Base-by-base conservation (phyloP, 1,139 yeast species). In the Pichia sp. region DNA sequence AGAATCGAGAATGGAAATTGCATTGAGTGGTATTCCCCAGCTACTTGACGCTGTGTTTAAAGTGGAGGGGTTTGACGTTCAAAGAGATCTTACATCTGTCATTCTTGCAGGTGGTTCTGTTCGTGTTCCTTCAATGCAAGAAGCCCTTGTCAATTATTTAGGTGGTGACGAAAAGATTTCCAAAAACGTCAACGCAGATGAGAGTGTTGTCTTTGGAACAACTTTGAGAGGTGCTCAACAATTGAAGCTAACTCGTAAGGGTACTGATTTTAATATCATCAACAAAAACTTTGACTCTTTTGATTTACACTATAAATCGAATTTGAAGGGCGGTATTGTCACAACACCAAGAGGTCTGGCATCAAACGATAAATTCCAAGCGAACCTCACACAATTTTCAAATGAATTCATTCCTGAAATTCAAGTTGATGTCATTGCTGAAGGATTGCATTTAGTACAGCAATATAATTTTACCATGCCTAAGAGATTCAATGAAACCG, bases 121-220 rank as follows among this genome's bases (percentile, higher is more conserved):
- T 9, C 79, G 99, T 62, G 85, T 88, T 31, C 98, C 98, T 23
- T 75, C 85, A 57, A 82, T 92, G 44, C 95, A 87, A 62, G 69
- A 73, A 41, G 75, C 72, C 45, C 64, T 83, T 49, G 57, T 66
- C 5, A 62, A 73, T 4, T 69, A 84, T 40, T 66, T 82, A 38
- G 80, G 78, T 32, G 80, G 75, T 3, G 52, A 48, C 16, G 53
- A 50, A 5, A 68, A 71, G 45, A 69, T 94, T 42, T 74, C 95
- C n/a, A 88, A 83, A 62, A 86, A 83, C 46, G 95, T 94, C 42
- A 92, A 92, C 62, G 94, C 98, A 0, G 99, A 92, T 65, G 99
- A 92, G 65, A 81, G 97, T 49, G 88, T 87, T 48, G 95, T 88
- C 11, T 71, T 86, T 57, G 99, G 99, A 44, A 80, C 95, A 5